phyloP scores from a whole-genome alignment of 441 rosid genomes.

The Gossypium davidsonii region DNA sequence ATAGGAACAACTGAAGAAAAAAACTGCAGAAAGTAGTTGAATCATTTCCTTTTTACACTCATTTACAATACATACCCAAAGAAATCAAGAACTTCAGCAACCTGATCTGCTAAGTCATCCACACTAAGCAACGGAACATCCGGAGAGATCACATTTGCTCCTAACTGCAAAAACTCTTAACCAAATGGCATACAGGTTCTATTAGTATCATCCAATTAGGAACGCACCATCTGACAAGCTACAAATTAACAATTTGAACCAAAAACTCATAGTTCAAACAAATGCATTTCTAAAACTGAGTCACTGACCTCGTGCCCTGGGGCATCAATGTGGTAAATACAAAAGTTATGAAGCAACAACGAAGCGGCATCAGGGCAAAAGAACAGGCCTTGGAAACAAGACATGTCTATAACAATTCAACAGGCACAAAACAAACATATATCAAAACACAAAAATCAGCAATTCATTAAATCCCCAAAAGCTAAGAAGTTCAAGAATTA shows the following conservation, averaged over 20 bases:
- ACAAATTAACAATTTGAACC: background rate
- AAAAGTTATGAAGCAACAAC: slow-evolving; percentile 72
- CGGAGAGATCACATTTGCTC: slow-evolving; percentile 63
- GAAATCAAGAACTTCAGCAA: slow-evolving; percentile 70
- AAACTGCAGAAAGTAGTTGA: background rate
- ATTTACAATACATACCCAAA: slow-evolving; percentile 40
- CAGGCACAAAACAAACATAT: slow-evolving; percentile 12
- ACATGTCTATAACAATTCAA: slow-evolving; percentile 38
- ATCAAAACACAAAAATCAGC: slow-evolving; percentile 10
- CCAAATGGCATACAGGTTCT: slow-evolving; percentile 28
- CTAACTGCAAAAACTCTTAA: slow-evolving; percentile 77
- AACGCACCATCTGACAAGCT: background rate
- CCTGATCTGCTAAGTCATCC: slow-evolving; percentile 71
- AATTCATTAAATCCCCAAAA: slow-evolving; percentile 4
- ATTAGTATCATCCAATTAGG: slow-evolving; percentile 23
- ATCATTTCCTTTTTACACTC: background rate
- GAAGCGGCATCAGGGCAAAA: slow-evolving; percentile 74
- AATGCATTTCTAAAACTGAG: slow-evolving; percentile 23
- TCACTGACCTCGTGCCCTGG: slow-evolving; percentile 82
- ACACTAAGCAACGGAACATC: slow-evolving; percentile 52
- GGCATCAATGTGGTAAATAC: slow-evolving; percentile 83
- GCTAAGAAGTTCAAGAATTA: background rate
- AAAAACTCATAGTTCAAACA: background rate
- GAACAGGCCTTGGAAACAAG: slow-evolving; percentile 78
- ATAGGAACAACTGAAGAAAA: background rate